Percentiles rank a stretch among this genome's conserved stretches.
These are phyloP conservation scores for Picea abies DNA, from an alignment of 83 land plant genomes.

Conservation along the genomic window DNA sequence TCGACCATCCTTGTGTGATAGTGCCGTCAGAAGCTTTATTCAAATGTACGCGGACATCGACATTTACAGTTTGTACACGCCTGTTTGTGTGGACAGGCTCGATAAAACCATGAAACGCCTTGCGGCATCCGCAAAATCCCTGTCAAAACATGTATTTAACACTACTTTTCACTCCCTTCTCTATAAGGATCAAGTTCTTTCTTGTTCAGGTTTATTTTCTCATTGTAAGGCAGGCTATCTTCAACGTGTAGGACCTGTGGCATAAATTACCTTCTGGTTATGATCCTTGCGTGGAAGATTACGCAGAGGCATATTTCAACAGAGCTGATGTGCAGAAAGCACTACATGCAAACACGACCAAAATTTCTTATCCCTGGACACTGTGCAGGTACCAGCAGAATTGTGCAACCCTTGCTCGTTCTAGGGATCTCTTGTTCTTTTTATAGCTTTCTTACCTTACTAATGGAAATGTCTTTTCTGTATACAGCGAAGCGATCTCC, in stretches of 20 bases:
- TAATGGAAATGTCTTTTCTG: neutral
- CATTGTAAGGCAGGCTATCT: neutral
- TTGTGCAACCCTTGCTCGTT: too few relatives aligned
- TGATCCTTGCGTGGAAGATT: constrained; percentile 58
- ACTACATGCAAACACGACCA: constrained; percentile 62
- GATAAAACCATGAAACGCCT: neutral
- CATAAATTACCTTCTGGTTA: constrained; percentile 33
- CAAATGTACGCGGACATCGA: constrained; percentile 46
- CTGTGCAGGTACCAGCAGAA: constrained; percentile 42
- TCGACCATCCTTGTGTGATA: constrained; percentile 34
- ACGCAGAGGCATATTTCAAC: constrained; percentile 45
- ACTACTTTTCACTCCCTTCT: neutral
- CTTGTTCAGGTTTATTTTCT: constrained; percentile 22
- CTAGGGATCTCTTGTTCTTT: too few relatives aligned
- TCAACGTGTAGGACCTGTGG: constrained; percentile 32
- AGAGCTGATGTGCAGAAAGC: constrained; percentile 63
- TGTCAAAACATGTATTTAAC: constrained; percentile 20
- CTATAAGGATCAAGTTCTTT: neutral
- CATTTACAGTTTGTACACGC: constrained; percentile 61
- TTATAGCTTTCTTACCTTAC: neutral
- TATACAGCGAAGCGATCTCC: constrained; percentile 27
- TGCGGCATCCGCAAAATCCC: constrained; percentile 11
- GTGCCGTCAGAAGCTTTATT: constrained; percentile 18
- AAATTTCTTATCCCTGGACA: constrained; percentile 42
- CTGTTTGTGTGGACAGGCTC: constrained; percentile 29